Evolutionary conservation across 2,329 filamentous ascomycete species (phyloP), one percentile per base, ranked within the genome.

Genomic region (Plenodomus biglobosus): DNA sequence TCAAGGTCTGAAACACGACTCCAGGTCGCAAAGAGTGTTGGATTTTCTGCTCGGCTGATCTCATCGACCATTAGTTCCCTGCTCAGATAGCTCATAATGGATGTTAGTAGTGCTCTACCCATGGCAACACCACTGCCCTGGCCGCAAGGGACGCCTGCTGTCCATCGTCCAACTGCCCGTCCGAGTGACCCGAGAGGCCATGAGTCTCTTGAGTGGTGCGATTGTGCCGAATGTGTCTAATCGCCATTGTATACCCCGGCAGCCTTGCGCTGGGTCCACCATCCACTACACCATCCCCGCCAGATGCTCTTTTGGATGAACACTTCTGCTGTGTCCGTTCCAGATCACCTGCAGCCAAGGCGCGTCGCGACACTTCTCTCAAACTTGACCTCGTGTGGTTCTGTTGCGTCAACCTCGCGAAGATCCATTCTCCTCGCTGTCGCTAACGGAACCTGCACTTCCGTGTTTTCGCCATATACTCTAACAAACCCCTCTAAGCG

Each of bases 271-370:
- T 46, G 47, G 58, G 59, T 60, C 64, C 62, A 66, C 58, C 64
- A 55, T 59, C 62, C 59, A 62, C 61, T 55, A 59, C 58, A 52
- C 50, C 43, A 58, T 62, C 52, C 58, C 57, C 62, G 61, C 59
- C 53, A 55, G 50, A 52, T 50, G 42, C 66, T 68, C 58, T 58
- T 71, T 71, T 65, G 57, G 66, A 65, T 65, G 68, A 70, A 69
- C 67, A 64, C 61, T 62, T 70, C 62, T 65, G 63, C 62, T 68
- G 59, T 69, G 56, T 61, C 59, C 56, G 69, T 72, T 71, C 65
- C 68, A 72, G 66, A 69, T 71, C 62, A 61, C 58, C 67, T 70
- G 66, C 68, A 70, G 68, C 69, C 69, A 71, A 72, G 69, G 63
- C 68, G 59, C 65, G 57, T 70, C 66, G 56, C 64, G 69, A 68